A percentile compares a stretch with the other conserved stretches of the same genome.
Evolutionary conservation across 768 basidiomycete genomes (phyloP).

Genomic region (Agaricus blazei): DNA sequence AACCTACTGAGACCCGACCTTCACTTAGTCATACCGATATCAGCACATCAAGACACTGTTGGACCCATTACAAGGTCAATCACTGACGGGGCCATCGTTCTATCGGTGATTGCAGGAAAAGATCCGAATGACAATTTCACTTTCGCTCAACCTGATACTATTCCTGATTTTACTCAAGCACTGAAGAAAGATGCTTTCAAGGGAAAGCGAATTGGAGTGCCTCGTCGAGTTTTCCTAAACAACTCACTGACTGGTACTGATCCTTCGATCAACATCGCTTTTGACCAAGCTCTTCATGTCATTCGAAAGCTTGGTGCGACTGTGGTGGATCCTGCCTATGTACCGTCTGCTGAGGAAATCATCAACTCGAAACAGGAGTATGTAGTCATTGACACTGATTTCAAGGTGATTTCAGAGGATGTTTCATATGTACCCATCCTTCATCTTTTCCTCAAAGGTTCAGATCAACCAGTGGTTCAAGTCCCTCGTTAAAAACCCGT

Average conservation of each 20-base stretch:
- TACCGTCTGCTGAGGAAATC: conserved; percentile 51
- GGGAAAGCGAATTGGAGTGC: conserved; percentile 53
- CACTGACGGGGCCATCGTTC: conserved; percentile 48
- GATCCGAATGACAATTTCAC: conserved; percentile 55
- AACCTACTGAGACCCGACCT: conserved; percentile 55
- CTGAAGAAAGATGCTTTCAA: conserved; percentile 40
- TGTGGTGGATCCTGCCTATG: conserved; percentile 58
- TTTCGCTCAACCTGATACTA: conserved; percentile 39
- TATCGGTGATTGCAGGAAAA: conserved; percentile 49
- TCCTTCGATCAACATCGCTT: conserved; percentile 30
- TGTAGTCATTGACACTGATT: conserved; percentile 47
- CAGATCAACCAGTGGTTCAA: conserved; percentile 46
- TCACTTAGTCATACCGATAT: conserved; percentile 48
- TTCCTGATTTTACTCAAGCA: conserved; percentile 54
- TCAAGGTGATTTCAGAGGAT: conserved; percentile 39
- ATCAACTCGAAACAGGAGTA: conserved; percentile 46
- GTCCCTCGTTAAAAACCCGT: conserved; percentile 44
- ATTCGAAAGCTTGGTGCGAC: conserved; percentile 39
- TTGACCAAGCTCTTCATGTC: conserved; percentile 32
- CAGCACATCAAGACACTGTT: conserved; percentile 52
- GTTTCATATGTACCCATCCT: background rate
- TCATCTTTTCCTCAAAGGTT: conserved; percentile 29
- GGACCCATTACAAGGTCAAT: conserved; percentile 52
- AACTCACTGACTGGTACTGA: conserved; percentile 26
- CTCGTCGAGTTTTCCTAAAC: conserved; percentile 33